Base-by-base conservation (phyloP, 1,284 basidiomycete genomes). In the Apiotrichum siamense region DNA sequence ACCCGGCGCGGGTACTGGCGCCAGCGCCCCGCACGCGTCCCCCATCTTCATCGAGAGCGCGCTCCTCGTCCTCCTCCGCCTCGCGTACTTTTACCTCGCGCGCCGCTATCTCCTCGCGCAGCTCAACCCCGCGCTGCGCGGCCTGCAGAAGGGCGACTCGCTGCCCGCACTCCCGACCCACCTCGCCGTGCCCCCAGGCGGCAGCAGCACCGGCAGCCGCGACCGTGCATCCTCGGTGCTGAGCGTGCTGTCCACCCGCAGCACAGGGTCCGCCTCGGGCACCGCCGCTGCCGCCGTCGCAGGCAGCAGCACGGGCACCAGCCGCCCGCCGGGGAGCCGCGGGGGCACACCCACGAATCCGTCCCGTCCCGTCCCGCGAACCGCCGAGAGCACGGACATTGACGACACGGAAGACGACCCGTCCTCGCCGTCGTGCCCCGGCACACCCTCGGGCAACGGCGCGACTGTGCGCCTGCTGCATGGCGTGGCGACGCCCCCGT, bases 11-110 rank as follows among this genome's bases (percentile, higher is more conserved):
- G n/a, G n/a, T n/a, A n/a, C n/a, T n/a, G 33, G 33, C 33, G 33
- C 33, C n/a, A 7, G 7, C 17, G 15, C 36, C 18, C 7, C 20
- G 20, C 12, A 13, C 20, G 20, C 49, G 10, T 26, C 47, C 13
- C 63, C 69, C 3, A 61, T 74, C 35, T 50, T 70, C 12, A 44
- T 73, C 47, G 73, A 75, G 56, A 69, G 72, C 7, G 32, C 63
- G 25, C 26, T 73, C 41, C 61, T 74, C 38, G 21, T 74, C 47
- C 40, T 47, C 44, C 48, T 72, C 4, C 63, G 73, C 17, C 26
- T 62, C 2, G 59, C 62, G 29, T 71, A 66, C 57, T 74, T 71
- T 46, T 52, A 71, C 44, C 50, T 69, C 31, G 67, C 70, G 7
- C 61, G 72, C 10, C 57, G 64, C 18, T 74, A 73, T 60, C 66